These are phyloP conservation scores for Dryadomyces quercus-mongolicae DNA, from an alignment of 2,329 filamentous ascomycete genomes.

Conservation along the genomic window DNA sequence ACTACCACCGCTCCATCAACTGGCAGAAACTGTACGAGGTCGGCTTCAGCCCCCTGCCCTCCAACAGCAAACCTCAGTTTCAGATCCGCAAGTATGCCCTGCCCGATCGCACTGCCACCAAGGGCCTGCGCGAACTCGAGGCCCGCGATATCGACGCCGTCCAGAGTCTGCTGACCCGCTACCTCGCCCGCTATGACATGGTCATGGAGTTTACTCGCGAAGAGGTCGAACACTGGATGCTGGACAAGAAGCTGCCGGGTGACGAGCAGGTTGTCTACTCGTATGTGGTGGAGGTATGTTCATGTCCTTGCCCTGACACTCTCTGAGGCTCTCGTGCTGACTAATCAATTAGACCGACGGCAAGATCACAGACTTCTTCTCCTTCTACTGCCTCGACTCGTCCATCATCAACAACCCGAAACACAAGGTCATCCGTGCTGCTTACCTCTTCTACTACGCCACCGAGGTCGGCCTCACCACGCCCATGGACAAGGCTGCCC, in stretches of 20 bases:
- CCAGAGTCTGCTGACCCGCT: constrained; percentile 60
- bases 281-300: constrained; percentile 69
- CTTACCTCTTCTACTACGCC: constrained; percentile 96
- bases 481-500: constrained; percentile 39
- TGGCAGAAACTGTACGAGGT: constrained; percentile 95
- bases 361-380: constrained; percentile 92
- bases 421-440: constrained; percentile 71
- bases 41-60: constrained; percentile 81
- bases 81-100: constrained; percentile 81
- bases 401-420: constrained; percentile 75
- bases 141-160: constrained; percentile 67
- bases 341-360: constrained; percentile 40
- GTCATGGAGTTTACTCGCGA: constrained; percentile 68
- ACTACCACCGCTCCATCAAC: constrained; percentile 87
- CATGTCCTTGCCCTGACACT: not conserved
- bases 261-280: constrained; percentile 83
- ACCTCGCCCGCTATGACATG: constrained; percentile 71
- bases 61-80: constrained; percentile 69
- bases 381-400: constrained; percentile 90
- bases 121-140: constrained; percentile 71
- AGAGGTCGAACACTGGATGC: constrained; percentile 80
- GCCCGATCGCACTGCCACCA: constrained; percentile 58
- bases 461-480: constrained; percentile 61
- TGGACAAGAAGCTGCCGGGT: constrained; percentile 51
- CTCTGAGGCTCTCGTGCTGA: not conserved